These are phyloP conservation scores for Botryotinia narcissicola DNA, from an alignment of 2,329 filamentous ascomycete genomes.

Conservation along the genomic window DNA sequence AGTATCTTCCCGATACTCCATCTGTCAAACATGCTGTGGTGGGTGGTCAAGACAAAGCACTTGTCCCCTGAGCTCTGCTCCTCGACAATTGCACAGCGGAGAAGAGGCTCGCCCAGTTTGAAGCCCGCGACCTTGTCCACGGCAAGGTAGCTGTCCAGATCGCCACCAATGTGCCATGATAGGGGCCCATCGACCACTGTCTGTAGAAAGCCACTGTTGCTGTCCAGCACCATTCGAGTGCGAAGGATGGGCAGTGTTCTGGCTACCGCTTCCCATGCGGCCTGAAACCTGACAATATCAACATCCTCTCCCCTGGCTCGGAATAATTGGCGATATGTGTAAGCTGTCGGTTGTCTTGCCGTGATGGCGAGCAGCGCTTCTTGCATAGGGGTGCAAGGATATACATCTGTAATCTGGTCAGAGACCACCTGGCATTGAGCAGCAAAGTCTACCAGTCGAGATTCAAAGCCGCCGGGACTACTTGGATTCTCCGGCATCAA, in stretches of 20 bases:
- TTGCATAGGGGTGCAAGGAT: slow-evolving; percentile 42
- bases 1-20: slow-evolving; percentile 42
- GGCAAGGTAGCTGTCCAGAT: not conserved
- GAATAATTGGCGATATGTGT: slow-evolving; percentile 37
- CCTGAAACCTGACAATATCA: slow-evolving; percentile 28
- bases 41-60: slow-evolving; percentile 51
- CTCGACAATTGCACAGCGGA: slow-evolving; percentile 28
- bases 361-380: slow-evolving; percentile 42
- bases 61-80: slow-evolving; percentile 30
- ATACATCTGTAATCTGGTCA: slow-evolving; percentile 39
- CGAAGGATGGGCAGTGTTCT: slow-evolving; percentile 37
- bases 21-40: slow-evolving; percentile 57
- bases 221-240: slow-evolving; percentile 34
- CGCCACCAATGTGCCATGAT: not conserved
- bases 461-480: slow-evolving; percentile 18
- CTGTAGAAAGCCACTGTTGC: slow-evolving; percentile 22
- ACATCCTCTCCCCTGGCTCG: slow-evolving; percentile 25
- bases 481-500: slow-evolving; percentile 21
- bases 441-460: slow-evolving; percentile 29
- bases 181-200: slow-evolving; percentile 22
- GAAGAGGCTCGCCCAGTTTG: slow-evolving; percentile 12
- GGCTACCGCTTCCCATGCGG: slow-evolving; percentile 35
- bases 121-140: not conserved
- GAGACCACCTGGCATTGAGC: not conserved
- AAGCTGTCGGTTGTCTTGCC: slow-evolving; percentile 36